Base-by-base conservation (phyloP, 495 filamentous ascomycete genomes). In the Aspergillus leporis region DNA sequence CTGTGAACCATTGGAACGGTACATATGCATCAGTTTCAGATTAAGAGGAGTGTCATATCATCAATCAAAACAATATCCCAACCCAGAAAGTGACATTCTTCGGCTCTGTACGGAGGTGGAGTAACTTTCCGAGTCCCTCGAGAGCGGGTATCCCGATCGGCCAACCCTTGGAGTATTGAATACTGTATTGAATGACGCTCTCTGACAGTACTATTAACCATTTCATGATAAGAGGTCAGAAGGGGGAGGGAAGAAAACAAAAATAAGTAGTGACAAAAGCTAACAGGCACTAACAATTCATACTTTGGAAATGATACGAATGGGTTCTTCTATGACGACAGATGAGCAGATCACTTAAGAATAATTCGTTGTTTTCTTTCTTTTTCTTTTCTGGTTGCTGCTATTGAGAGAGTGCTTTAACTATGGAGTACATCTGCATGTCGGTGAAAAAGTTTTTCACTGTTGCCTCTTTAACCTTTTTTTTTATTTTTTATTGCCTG, bases 141-240 rank as follows among this genome's bases (percentile, higher is more conserved):
- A 59, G 53, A 45, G 48, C 63, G 63, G 63, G 54, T 57, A 58
- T 66, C 57, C 60, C 60, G 60, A 61, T 66, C 58, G 54, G 43
- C 59, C 58, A 51, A 58, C 56, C 45, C 52, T 58, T 45, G 51
- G 48, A 28, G 23, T 32, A 51, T 19, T 30, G 13, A 51, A 7
- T 32, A 25, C n/a, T n/a, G 38, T 52, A 36, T 47, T 22, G 21
- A 21, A 23, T 21, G 12, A 8, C 22, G 12, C 19, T n/a, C 34
- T 38, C 28, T 18, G 34, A 52, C 18, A 51, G 18, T 51, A 51
- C 18, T 34, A 18, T 8, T 21, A 22, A 52, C 13, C 38, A 41
- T 16, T 41, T 41, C 12, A 5, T 41, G 14, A 41, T 41, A 16
- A 41, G 38, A 41, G 7, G 34, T 51, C 28, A 19, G 10, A 51